phyloP scores from a whole-genome alignment of 768 basidiomycete species.

The Gelatoporia subvermispora region DNA sequence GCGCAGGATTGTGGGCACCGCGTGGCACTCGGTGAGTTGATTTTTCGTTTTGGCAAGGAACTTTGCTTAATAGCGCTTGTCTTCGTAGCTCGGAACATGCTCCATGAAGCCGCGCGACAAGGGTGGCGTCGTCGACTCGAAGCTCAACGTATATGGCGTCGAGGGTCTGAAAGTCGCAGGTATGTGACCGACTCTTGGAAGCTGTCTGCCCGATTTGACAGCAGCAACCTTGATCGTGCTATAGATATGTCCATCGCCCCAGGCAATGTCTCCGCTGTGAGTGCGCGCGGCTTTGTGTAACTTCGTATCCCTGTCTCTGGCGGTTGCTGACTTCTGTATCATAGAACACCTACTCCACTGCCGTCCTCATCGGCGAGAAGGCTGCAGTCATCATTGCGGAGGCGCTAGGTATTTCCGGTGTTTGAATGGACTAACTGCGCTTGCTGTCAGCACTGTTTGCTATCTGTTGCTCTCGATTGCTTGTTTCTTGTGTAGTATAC shows the following conservation, averaged over 20 bases:
- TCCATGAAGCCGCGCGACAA: slow-evolving; percentile 60
- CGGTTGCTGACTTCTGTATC: background rate
- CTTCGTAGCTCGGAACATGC: slow-evolving; percentile 53
- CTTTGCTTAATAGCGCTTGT: background rate
- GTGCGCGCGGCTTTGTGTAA: background rate
- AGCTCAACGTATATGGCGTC: slow-evolving; percentile 59
- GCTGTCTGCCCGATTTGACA: background rate
- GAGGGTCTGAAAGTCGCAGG: slow-evolving; percentile 40
- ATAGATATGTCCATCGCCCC: slow-evolving; percentile 39
- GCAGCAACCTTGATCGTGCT: too few relatives aligned
- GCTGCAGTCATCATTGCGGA: slow-evolving; percentile 55
- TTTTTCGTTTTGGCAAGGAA: background rate
- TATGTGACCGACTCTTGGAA: background rate
- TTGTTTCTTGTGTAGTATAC: too few relatives aligned
- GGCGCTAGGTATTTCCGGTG: slow-evolving; percentile 33
- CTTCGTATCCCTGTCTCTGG: background rate
- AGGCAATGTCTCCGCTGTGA: slow-evolving; percentile 31
- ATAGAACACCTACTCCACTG: slow-evolving; percentile 40
- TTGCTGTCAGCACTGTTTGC: background rate
- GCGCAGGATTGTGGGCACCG: slow-evolving; percentile 21
- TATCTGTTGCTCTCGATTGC: too few relatives aligned
- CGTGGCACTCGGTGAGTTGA: slow-evolving; percentile 29
- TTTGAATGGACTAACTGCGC: slow-evolving; percentile 2
- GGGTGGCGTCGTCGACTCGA: slow-evolving; percentile 58
- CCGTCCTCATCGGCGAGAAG: slow-evolving; percentile 52